Base-by-base conservation (phyloP, 192 early-diverging fungal species). In the Coemansia sp. region DNA sequence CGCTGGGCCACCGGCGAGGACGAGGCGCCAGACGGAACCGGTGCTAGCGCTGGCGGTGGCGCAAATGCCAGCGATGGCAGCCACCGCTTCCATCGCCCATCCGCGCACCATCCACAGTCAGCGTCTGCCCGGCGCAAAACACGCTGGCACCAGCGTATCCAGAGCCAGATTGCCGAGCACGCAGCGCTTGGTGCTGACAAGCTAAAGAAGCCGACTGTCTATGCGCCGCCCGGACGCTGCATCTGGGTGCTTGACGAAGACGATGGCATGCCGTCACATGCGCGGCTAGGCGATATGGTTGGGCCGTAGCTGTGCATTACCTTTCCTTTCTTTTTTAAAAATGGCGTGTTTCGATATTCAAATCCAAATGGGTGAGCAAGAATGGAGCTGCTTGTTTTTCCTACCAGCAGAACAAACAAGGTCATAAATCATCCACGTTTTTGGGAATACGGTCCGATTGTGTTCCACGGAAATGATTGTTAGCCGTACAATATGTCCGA, bases 241-340 rank as follows among this genome's bases (percentile, higher is more conserved):
- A 83, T 83, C 63, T 83, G 80, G 80, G 71, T 83, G 3, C 38
- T 61, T 42, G 80, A 83, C 57, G 80, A 77, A 37, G 80, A 83
- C 45, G 80, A 83, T 52, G 76, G 44, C 19, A 83, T 77, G 76
- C 75, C 80, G n/a, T 57, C 80, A 41, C 80, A 83, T 26, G 56
- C 71, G 48, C 74, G 72, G 74, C 19, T 77, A 59, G 65, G 71
- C 39, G 67, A 77, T 62, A 74, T 83, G 74, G 62, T 71, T 21
- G 57, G 63, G 19, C 77, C 71, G 75, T 77, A 64, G 57, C 48
- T 43, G 41, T 8, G 10, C 8, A 18, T 23, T 19, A 39, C 16
- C 9, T 5, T 45, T 26, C 38, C 48, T 52, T 16, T 44, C 40
- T 23, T 65, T 38, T 10, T 39, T n/a, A 41, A 9, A 7, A 38